A percentile compares a stretch with the other conserved stretches of the same genome.
Evolutionary conservation across 345 rosid genomes (phyloP).

Genomic region (Pseudoturritis turrita): DNA sequence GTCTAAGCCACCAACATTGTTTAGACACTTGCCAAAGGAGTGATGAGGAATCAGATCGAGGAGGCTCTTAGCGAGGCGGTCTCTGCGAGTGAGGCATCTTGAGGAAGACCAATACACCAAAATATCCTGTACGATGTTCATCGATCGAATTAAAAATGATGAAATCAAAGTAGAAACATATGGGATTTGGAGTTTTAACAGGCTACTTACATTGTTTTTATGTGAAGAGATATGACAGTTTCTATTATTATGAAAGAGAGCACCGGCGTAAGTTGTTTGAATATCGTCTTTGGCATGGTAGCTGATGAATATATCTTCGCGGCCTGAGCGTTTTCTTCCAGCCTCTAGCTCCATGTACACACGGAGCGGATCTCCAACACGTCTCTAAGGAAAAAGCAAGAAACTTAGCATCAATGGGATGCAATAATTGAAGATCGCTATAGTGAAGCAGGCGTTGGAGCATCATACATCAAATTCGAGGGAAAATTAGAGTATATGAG

Average conservation of each 20-base stretch:
- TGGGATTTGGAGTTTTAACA: not conserved
- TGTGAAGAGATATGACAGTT: slow-evolving; percentile 61
- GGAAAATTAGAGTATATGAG: not conserved
- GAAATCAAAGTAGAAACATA: not conserved
- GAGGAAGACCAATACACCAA: slow-evolving; percentile 95
- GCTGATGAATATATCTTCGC: slow-evolving; percentile 81
- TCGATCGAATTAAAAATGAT: not conserved
- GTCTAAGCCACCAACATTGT: slow-evolving; percentile 77
- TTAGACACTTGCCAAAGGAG: slow-evolving; percentile 91
- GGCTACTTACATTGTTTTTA: slow-evolving; percentile 59
- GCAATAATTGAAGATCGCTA: not conserved
- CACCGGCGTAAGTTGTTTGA: slow-evolving; percentile 86
- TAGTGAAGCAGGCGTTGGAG: not conserved
- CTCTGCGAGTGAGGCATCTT: slow-evolving; percentile 72
- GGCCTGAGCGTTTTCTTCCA: slow-evolving; percentile 76
- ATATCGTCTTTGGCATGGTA: slow-evolving; percentile 88
- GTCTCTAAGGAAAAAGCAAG: slow-evolving; percentile 46
- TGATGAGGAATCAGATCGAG: slow-evolving; percentile 71
- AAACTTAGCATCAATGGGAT: not conserved
- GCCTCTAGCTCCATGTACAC: slow-evolving; percentile 96
- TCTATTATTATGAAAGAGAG: slow-evolving; percentile 83
- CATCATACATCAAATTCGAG: not conserved
- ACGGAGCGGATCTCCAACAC: slow-evolving; percentile 74
- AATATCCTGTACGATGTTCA: slow-evolving; percentile 41
- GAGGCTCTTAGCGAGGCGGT: slow-evolving; percentile 58